A percentile compares a stretch with the other conserved stretches of the same genome.
Evolutionary conservation across 495 filamentous ascomycete genomes (phyloP).

Genomic region (Filosporella fistucella): DNA sequence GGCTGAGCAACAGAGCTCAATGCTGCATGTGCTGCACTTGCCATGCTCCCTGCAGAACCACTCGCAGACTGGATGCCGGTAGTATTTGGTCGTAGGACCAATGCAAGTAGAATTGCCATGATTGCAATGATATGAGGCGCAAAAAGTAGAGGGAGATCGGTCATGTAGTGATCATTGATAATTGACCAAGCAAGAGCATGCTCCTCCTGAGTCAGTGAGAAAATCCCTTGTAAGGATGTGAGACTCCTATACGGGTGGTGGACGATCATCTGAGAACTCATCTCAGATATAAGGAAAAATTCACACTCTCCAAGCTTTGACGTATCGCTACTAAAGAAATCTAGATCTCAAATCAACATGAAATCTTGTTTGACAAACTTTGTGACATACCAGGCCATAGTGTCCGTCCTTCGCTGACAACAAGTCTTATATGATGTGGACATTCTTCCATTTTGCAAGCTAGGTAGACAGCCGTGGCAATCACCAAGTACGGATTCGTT

Average conservation of each 20-base stretch:
- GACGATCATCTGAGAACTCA: conserved; percentile 90
- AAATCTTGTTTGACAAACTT: background rate
- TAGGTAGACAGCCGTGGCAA: conserved; percentile 88
- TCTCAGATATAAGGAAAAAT: conserved; percentile 90
- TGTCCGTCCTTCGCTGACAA: conserved; percentile 79
- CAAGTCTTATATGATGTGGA: conserved; percentile 88
- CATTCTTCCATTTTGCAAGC: conserved; percentile 99
- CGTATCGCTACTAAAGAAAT: conserved; percentile 76
- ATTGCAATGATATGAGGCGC: conserved; percentile 88
- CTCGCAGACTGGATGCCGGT: conserved; percentile 19
- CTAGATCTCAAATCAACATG: conserved; percentile 36
- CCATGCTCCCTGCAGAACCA: conserved; percentile 25
- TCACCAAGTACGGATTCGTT: conserved; percentile 89
- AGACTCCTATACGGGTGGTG: conserved; percentile 97
- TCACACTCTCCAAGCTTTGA: conserved; percentile 92
- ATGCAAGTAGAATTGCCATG: conserved; percentile 80
- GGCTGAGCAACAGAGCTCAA: conserved; percentile 16
- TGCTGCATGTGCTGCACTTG: conserved; percentile 26
- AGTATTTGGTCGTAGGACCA: conserved; percentile 62
- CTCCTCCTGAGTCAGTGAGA: conserved; percentile 75
- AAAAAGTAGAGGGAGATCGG: conserved; percentile 83
- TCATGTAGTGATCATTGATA: conserved; percentile 95
- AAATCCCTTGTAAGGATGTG: conserved; percentile 61
- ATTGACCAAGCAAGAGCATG: conserved; percentile 73
- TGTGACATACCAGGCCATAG: conserved; percentile 70